phyloP scores from a whole-genome alignment of 2,329 filamentous ascomycete species.

The Exophiala lecanii-corni region DNA sequence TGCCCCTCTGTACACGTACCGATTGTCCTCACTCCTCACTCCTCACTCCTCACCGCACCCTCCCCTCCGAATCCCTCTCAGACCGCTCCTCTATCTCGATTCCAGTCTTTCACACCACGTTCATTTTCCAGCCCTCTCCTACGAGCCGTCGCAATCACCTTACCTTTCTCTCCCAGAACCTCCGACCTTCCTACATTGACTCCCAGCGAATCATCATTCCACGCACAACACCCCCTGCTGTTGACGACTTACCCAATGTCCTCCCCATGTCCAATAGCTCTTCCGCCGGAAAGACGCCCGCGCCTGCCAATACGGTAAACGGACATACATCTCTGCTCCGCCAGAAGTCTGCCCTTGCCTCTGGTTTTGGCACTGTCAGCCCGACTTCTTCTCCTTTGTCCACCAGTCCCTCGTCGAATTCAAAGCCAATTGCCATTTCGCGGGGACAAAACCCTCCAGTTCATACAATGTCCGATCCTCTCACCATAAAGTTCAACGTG shows the following conservation, averaged over 20 bases:
- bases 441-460: slow-evolving; percentile 24
- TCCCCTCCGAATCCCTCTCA: background rate
- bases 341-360: slow-evolving; percentile 33
- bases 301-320: slow-evolving; percentile 35
- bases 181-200: slow-evolving; percentile 3
- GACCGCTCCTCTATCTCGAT: slow-evolving; percentile 2
- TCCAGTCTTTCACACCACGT: background rate
- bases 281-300: slow-evolving; percentile 44
- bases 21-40: no score
- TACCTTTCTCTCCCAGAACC: background rate
- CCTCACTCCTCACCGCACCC: slow-evolving; percentile 2
- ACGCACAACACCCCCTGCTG: slow-evolving; percentile 18
- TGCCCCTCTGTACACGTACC: no score
- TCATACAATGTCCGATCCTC: slow-evolving; percentile 18
- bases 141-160: background rate
- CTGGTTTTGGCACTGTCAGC: slow-evolving; percentile 23
- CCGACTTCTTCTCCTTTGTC: slow-evolving; percentile 19
- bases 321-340: slow-evolving; percentile 26
- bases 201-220: slow-evolving; percentile 24
- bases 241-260: slow-evolving; percentile 42
- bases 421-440: slow-evolving; percentile 35
- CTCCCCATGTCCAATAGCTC: slow-evolving; percentile 48
- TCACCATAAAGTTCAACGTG: slow-evolving; percentile 13
- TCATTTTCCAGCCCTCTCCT: slow-evolving; percentile 1
- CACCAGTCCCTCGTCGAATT: slow-evolving; percentile 16